Conservation (phyloP, 73 alveolate species). For the Symbiodinium pilosum region DNA sequence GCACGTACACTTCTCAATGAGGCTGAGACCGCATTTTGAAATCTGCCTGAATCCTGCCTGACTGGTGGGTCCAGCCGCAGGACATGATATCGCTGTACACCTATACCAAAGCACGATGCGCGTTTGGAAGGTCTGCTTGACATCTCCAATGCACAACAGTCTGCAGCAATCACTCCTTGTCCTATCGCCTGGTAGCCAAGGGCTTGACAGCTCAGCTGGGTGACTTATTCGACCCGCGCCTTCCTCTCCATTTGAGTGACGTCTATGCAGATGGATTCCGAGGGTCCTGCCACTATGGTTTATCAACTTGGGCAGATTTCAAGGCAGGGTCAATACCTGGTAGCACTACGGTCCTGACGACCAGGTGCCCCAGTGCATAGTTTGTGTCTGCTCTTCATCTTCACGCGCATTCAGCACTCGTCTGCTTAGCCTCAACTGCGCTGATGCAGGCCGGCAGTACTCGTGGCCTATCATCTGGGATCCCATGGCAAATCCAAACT, state of each 20-base stretch:
- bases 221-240: neutral
- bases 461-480: no score
- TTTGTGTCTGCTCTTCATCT: conserved; percentile 69
- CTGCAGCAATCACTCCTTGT: no score
- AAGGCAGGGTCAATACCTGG: neutral
- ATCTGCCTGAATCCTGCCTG: conserved; percentile 36
- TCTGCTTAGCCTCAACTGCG: conserved; percentile 49
- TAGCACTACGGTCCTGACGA: neutral
- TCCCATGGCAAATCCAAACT: no score
- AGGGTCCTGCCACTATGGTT: neutral
- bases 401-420: conserved; percentile 74
- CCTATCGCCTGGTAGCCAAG: no score
- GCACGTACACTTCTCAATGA: neutral
- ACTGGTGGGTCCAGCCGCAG: conserved; percentile 45
- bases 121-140: no score
- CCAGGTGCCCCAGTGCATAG: conserved; percentile 75
- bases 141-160: no score
- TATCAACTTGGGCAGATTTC: neutral
- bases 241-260: neutral
- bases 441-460: no score
- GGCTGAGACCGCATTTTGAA: conserved; percentile 12
- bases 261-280: neutral
- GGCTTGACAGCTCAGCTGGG: no score
- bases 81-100: conserved; percentile 52
- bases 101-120: neutral